phyloP scores from a whole-genome alignment of 139 green algal genomes.

The Coelastrella sp. region DNA sequence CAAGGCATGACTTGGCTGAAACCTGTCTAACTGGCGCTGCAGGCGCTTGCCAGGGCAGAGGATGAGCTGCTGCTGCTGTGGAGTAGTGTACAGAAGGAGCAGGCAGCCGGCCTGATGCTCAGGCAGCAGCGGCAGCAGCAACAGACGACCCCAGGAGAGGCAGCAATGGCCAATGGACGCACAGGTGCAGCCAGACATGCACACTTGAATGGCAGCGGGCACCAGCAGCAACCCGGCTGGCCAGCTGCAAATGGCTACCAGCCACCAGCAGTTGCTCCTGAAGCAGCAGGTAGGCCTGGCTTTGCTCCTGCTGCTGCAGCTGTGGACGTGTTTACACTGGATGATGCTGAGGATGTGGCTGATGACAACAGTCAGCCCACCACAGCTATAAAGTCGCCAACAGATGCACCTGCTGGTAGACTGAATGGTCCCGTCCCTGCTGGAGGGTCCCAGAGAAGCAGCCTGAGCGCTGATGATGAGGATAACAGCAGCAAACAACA shows the following conservation, averaged over 20 bases:
- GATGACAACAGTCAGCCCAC: too few species aligned
- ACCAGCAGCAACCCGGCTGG: conserved; percentile 3
- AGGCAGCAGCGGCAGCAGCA: conserved; percentile 42
- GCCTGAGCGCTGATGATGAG: too few species aligned
- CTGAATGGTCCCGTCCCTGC: too few species aligned
- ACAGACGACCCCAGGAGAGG: conserved; percentile 21
- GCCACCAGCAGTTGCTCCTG: background rate
- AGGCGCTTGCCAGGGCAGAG: conserved; percentile 65
- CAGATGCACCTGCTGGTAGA: too few species aligned
- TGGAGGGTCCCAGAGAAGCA: too few species aligned
- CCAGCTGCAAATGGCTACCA: background rate
- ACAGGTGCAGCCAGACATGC: background rate
- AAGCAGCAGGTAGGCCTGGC: background rate
- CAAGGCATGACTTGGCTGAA: background rate
- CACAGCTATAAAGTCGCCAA: too few species aligned
- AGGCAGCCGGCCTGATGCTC: conserved; percentile 54
- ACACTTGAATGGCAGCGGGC: background rate
- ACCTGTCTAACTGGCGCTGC: background rate
- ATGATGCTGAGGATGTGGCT: too few species aligned
- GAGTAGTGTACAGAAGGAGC: conserved; percentile 82
- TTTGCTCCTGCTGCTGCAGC: background rate
- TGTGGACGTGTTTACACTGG: background rate
- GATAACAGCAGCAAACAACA: background rate
- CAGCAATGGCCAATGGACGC: background rate
- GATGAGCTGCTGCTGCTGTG: conserved; percentile 88